phyloP scores from a whole-genome alignment of 2,329 filamentous ascomycete species.

The Aspergillus sp. region DNA sequence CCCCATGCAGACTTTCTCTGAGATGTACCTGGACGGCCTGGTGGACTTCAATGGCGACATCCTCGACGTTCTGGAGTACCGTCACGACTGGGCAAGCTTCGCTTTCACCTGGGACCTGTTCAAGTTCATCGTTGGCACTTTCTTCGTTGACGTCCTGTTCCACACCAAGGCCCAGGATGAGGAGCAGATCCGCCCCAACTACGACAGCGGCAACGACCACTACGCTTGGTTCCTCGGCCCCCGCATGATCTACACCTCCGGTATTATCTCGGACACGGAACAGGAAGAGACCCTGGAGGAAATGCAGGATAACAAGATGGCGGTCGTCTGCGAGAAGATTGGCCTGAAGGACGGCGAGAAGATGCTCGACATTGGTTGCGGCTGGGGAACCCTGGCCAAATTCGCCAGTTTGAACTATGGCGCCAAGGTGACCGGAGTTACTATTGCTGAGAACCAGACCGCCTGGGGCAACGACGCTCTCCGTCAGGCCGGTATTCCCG shows the following conservation, averaged over 20 bases:
- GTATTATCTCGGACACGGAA: conserved; percentile 29
- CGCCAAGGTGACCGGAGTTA: conserved; percentile 67
- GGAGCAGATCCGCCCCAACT: conserved; percentile 33
- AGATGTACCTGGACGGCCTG: conserved; percentile 32
- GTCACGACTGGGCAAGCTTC: conserved; percentile 36
- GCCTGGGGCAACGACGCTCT: conserved; percentile 85
- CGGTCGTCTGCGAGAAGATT: conserved; percentile 87
- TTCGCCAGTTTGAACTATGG: conserved; percentile 85
- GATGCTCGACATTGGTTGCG: conserved; percentile 86
- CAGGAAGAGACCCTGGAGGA: conserved; percentile 34
- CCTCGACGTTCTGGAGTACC: conserved; percentile 34
- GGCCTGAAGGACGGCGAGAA: conserved; percentile 70
- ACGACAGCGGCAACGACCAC: conserved; percentile 34
- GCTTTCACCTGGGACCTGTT: conserved; percentile 31
- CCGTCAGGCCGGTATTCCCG: conserved; percentile 70
- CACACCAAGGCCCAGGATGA: conserved; percentile 32
- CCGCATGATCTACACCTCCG: conserved; percentile 36
- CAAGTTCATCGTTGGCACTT: conserved; percentile 30
- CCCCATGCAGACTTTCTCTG: conserved; percentile 28
- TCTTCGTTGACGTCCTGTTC: conserved; percentile 27
- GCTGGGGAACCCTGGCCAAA: conserved; percentile 85
- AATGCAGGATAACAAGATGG: conserved; percentile 80
- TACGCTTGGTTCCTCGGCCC: conserved; percentile 37
- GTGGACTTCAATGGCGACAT: conserved; percentile 36
- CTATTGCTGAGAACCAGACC: conserved; percentile 84